Evolutionary conservation across 805 yeast genomes (phyloP).

Genomic region (Sugiyamaella smithiae): DNA sequence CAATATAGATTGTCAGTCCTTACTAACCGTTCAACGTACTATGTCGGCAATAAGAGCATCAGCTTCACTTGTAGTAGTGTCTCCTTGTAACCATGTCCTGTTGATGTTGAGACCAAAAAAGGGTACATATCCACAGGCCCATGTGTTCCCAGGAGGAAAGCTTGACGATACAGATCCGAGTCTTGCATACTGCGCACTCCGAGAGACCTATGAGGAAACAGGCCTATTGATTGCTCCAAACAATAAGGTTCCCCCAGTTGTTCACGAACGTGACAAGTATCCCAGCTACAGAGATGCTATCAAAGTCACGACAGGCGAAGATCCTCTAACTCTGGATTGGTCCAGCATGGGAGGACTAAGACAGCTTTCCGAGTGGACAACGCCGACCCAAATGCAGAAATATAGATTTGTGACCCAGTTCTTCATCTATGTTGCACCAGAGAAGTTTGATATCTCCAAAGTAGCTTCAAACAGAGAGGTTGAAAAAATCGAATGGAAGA

Average conservation of each 20-base stretch:
- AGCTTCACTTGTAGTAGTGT: constrained; percentile 26
- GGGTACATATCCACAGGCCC: constrained; percentile 30
- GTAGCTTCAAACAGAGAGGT: constrained; percentile 16
- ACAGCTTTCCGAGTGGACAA: constrained; percentile 30
- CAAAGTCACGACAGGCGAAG: constrained; percentile 8
- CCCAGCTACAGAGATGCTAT: constrained; percentile 15
- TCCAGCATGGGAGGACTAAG: constrained; percentile 13
- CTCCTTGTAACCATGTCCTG: constrained; percentile 26
- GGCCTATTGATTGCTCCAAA: constrained; percentile 29
- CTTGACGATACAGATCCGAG: constrained; percentile 27
- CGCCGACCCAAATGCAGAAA: constrained; percentile 25
- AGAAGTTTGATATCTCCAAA: constrained; percentile 16
- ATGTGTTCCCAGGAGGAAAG: constrained; percentile 36
- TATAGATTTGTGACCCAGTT: constrained; percentile 32
- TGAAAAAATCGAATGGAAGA: constrained; percentile 28
- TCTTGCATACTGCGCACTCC: constrained; percentile 29
- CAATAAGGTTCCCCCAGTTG: constrained; percentile 6
- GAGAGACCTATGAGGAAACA: constrained; percentile 36
- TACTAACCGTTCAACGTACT: not conserved
- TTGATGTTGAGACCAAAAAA: constrained; percentile 30
- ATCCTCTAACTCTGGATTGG: constrained; percentile 15
- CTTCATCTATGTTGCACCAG: constrained; percentile 23
- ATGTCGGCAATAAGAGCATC: constrained; percentile 17
- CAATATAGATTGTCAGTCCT: too few relatives aligned
- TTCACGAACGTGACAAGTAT: constrained; percentile 10